Conservation (phyloP, 768 basidiomycete genomes). For the Phaffia australis region DNA sequence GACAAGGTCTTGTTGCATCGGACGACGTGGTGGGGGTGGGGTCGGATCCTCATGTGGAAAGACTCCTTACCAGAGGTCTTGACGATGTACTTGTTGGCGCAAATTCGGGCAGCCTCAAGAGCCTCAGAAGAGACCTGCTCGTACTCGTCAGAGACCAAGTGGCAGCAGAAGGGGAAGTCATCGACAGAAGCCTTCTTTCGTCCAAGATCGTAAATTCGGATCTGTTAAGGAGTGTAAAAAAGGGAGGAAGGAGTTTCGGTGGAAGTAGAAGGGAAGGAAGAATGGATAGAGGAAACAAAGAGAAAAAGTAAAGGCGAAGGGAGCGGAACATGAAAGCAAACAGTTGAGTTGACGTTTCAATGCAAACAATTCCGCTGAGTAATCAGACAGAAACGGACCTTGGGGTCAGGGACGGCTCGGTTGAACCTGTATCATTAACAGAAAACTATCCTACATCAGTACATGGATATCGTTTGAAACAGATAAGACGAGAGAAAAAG, state of each 20-base stretch:
- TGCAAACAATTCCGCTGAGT: neutral
- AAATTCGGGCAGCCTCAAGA: constrained; percentile 95
- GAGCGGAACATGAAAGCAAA: neutral
- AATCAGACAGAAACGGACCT: constrained; percentile 45
- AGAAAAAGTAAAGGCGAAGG: neutral
- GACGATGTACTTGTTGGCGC: constrained; percentile 98
- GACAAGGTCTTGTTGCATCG: constrained; percentile 99
- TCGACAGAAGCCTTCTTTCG: constrained; percentile 93
- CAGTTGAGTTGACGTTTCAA: no score
- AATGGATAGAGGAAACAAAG: neutral
- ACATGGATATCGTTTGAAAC: neutral
- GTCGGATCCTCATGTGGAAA: constrained; percentile 94
- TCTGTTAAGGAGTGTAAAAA: constrained; percentile 45
- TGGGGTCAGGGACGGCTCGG: constrained; percentile 94
- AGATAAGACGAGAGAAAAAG: neutral
- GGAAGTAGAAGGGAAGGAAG: neutral
- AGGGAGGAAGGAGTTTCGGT: neutral
- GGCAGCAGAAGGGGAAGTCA: constrained; percentile 88
- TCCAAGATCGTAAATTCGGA: constrained; percentile 80
- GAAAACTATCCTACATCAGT: neutral
- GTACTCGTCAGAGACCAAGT: constrained; percentile 95
- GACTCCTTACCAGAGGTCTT: constrained; percentile 97
- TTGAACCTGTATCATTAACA: constrained; percentile 25
- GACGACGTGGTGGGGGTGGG: constrained; percentile 96
- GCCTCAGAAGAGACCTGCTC: constrained; percentile 93